Evolutionary conservation across 2,329 filamentous ascomycete genomes (phyloP).

Genomic region (Fusarium papillatum): DNA sequence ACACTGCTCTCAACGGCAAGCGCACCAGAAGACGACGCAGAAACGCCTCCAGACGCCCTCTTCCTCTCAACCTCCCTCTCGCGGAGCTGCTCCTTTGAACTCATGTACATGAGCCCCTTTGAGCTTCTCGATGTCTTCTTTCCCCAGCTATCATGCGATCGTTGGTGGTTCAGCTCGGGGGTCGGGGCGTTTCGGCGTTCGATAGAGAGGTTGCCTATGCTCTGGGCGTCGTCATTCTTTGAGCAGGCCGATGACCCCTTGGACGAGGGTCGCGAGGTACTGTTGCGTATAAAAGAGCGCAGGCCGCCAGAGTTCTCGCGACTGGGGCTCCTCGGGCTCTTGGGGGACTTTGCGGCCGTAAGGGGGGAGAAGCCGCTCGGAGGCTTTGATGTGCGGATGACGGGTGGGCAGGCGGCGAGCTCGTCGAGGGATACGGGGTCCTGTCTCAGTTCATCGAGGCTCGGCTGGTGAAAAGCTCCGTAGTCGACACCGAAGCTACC

Average conservation of each 20-base stretch:
- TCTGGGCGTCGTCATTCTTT: constrained; percentile 69
- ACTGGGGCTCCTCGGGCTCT: constrained; percentile 62
- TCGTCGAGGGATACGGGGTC: constrained; percentile 67
- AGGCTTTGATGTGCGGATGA: constrained; percentile 85
- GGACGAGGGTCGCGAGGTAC: constrained; percentile 68
- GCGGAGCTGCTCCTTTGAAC: constrained; percentile 76
- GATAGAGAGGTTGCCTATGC: constrained; percentile 75
- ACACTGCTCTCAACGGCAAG: constrained; percentile 54
- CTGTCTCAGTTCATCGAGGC: constrained; percentile 62
- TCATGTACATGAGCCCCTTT: constrained; percentile 79
- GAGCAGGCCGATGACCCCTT: constrained; percentile 67
- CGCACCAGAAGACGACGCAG: constrained; percentile 46
- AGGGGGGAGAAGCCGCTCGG: constrained; percentile 81
- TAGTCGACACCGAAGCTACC: constrained; percentile 81
- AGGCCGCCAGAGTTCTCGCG: constrained; percentile 65
- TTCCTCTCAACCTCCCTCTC: constrained; percentile 74
- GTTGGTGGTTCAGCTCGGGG: constrained; percentile 64
- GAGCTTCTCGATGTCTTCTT: constrained; percentile 66
- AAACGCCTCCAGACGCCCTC: constrained; percentile 52
- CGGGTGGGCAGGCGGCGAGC: constrained; percentile 74
- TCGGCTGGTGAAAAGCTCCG: constrained; percentile 71
- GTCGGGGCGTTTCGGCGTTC: constrained; percentile 66
- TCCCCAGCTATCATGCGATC: constrained; percentile 74
- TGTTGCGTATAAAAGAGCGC: constrained; percentile 70
- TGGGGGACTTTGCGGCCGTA: constrained; percentile 71